Conservation (phyloP, 2,329 filamentous ascomycete genomes). For the Reticulascus tulasneorum region DNA sequence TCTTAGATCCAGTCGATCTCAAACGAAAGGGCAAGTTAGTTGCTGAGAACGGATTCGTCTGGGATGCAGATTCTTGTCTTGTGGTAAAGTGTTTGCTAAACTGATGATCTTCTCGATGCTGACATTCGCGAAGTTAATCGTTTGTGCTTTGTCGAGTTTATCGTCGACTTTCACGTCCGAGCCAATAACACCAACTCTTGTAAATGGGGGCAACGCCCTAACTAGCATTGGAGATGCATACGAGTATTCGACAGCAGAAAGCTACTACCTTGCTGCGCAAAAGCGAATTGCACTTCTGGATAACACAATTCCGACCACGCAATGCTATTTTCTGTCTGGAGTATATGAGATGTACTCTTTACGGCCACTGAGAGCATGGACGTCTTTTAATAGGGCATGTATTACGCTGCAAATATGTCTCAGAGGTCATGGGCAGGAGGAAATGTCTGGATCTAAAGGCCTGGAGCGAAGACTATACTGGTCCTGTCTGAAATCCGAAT, state of each 20-base stretch:
- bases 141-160: conserved; percentile 25
- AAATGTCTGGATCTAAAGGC: conserved; percentile 9
- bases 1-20: conserved; percentile 20
- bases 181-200: not conserved
- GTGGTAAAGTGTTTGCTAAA: conserved; percentile 23
- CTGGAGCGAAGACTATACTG: conserved; percentile 26
- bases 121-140: conserved; percentile 18
- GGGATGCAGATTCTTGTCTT: conserved; percentile 21
- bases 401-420: conserved; percentile 8
- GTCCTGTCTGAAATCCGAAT: conserved; percentile 29
- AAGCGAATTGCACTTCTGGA: conserved; percentile 25
- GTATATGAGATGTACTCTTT: conserved; percentile 30
- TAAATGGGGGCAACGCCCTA: too few relatives aligned
- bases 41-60: conserved; percentile 19
- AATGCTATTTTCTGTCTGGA: conserved; percentile 26
- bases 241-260: conserved; percentile 6
- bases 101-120: too few relatives aligned
- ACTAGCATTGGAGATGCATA: too few relatives aligned
- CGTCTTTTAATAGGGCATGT: conserved; percentile 25
- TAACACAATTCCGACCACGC: conserved; percentile 21
- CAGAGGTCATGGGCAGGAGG: conserved; percentile 4
- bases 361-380: conserved; percentile 24
- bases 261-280: conserved; percentile 25
- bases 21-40: too few relatives aligned
- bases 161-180: conserved; percentile 18